Percentiles rank a stretch among this genome's conserved stretches.
These are phyloP conservation scores for Leccinum sublutescens DNA, from an alignment of 768 basidiomycete genomes.

Conservation along the genomic window DNA sequence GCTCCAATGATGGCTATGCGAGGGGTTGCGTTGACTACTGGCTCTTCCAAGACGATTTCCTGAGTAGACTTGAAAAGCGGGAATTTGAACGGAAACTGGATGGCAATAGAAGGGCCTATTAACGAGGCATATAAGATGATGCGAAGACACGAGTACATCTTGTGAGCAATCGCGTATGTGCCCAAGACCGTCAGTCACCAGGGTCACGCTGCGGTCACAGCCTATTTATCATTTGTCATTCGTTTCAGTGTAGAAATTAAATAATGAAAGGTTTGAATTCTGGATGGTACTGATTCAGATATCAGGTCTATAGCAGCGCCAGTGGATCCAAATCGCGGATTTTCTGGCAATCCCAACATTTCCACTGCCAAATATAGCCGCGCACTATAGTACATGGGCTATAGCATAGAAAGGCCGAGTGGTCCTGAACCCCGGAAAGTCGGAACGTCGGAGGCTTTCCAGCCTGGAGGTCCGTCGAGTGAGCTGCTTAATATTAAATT, in stretches of 20 bases:
- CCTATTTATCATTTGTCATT: background rate
- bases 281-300: background rate
- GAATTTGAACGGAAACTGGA: conserved; percentile 54
- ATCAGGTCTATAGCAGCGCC: background rate
- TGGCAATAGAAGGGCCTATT: conserved; percentile 25
- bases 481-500: no score
- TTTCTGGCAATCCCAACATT: background rate
- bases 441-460: no score
- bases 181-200: background rate
- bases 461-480: no score
- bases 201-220: background rate
- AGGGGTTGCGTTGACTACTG: conserved; percentile 33
- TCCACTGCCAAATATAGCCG: background rate
- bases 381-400: background rate
- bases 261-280: background rate
- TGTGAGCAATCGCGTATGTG: background rate
- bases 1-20: conserved; percentile 88
- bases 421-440: no score
- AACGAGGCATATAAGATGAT: conserved; percentile 23
- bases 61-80: conserved; percentile 49
- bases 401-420: background rate
- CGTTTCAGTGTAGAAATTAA: background rate
- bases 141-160: conserved; percentile 18
- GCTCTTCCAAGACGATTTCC: conserved; percentile 18
- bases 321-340: background rate